A percentile compares a stretch with the other conserved stretches of the same genome.
These are phyloP conservation scores for Nicotiana rustica DNA, from an alignment of 305 asterid species.

Conservation along the genomic window DNA sequence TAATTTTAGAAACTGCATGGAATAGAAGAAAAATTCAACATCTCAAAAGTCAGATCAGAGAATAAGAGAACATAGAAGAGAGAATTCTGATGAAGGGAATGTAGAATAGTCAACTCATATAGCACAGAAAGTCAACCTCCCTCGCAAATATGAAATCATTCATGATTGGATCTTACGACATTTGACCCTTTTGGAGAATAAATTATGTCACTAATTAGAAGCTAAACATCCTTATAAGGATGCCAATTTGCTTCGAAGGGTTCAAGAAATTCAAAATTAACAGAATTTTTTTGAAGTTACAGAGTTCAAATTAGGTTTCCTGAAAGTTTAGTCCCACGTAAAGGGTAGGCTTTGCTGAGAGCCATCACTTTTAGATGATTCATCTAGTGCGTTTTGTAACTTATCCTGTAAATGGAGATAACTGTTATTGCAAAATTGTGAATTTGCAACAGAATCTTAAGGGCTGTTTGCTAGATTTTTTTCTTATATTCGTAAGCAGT, in stretches of 20 bases:
- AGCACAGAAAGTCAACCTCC: conserved; percentile 7
- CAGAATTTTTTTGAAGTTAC: not conserved
- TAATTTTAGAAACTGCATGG: not conserved
- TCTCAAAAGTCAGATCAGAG: not conserved
- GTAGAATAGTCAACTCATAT: not conserved
- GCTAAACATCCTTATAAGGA: conserved; percentile 4
- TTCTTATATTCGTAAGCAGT: too few relatives aligned
- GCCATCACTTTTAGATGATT: conserved; percentile 56
- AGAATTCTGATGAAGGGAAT: not conserved
- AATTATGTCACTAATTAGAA: not conserved
- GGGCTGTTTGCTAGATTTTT: too few relatives aligned
- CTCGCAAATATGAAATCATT: not conserved
- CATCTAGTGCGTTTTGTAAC: conserved; percentile 56
- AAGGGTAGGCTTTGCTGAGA: conserved; percentile 79
- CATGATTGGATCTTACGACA: not conserved
- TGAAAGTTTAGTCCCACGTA: conserved; percentile 71
- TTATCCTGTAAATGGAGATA: conserved; percentile 59
- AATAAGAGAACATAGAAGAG: not conserved
- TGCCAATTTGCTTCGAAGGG: not conserved
- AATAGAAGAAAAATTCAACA: not conserved
- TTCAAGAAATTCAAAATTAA: not conserved
- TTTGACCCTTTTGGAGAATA: not conserved
- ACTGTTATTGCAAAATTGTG: conserved; percentile 32
- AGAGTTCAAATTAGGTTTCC: not conserved
- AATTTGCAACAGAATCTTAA: too few relatives aligned